Evolutionary conservation across 805 yeast species (phyloP), one percentile per base, ranked within the genome.

Genomic region (Priceomyces carsonii): DNA sequence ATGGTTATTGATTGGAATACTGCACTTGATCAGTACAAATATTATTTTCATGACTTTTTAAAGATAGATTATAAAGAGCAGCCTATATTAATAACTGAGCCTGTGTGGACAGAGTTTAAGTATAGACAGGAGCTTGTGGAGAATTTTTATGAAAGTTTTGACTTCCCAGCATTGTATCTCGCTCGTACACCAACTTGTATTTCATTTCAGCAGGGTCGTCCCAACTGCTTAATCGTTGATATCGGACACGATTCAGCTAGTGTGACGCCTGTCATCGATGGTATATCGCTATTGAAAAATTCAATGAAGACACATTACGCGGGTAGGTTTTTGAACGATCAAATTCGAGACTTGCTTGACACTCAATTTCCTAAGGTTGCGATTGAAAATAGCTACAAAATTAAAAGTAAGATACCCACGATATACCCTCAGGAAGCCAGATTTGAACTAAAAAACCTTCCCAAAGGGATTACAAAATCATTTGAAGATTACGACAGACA

Each of bases 131-230:
- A 77, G 47, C 74, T 89, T 6, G 67, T 90, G 52, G 95, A 89
- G 58, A 68, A 77, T 1, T 71, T 84, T 26, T 71, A 85, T 40
- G 96, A 88, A 53, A 63, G 69, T 9, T 72, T 82, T 53, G 70
- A 77, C 23, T 83, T 82, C 47, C 90, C 93, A 24, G 97, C 95
- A 0, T 77, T 86, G 39, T 90, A 82, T 54, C 57, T 86, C 16
- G 89, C 86, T 9, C 82, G 88, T 39, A 73, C 82, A 6, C 91
- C 96, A n/a, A 82, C 95, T 0, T 84, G 95, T 63, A 80, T 85
- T 1, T 80, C 95, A 1, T 90, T 90, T 61, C 89, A 91, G 8
- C 83, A 85, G 44, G 96, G 95, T 3, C 73, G 95, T 55, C 89
- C 95, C 29, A 83, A 82, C 41, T 88, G 95, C 55, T 66, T 88